Evolutionary conservation across 1,139 yeast species (phyloP), one percentile per base, ranked within the genome.

Genomic region (Pichia sp.): DNA sequence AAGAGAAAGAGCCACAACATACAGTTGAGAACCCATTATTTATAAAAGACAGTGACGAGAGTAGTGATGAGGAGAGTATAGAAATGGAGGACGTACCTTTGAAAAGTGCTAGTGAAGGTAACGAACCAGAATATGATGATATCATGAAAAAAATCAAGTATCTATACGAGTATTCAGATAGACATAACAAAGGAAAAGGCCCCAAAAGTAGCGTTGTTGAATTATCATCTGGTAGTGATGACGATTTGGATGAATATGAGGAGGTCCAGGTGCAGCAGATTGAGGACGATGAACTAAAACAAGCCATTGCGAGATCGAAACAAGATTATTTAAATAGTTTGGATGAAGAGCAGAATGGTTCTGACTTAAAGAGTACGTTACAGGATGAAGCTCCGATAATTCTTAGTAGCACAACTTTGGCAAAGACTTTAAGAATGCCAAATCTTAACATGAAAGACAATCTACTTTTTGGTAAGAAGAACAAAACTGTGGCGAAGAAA

Each of bases 231-330:
- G 31, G 26, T 19, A 18, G 30, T 12, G 52, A 53, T n/a, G 54
- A 41, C 12, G 44, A 51, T 36, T 36, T 47, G 10, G 56, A 53
- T 39, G 53, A 52, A 12, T 51, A 44, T 26, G 45, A 58, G 28
- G 56, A 54, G 22, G 49, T 49, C 2, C 59, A 60, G 37, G 13
- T 55, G 1, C 48, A 54, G 37, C 45, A 61, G 43, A 40, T 60
- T 22, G 67, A 67, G 48, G 70, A 72, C 23, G 57, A 58, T 0
- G 75, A 75, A 25, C 56, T 76, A 41, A 62, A 60, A 47, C 56
- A 56, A 43, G 82, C 81, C 0, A 70, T 78, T 26, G 78, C 74
- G 52, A 61, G 64, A 45, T 76, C 81, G 0, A 76, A 74, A 54
- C 45, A 50, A 42, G 70, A 67, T 23, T 66, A 65, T 44, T 37